phyloP scores from a whole-genome alignment of 345 rosid species.

The Populus pruinosa region DNA sequence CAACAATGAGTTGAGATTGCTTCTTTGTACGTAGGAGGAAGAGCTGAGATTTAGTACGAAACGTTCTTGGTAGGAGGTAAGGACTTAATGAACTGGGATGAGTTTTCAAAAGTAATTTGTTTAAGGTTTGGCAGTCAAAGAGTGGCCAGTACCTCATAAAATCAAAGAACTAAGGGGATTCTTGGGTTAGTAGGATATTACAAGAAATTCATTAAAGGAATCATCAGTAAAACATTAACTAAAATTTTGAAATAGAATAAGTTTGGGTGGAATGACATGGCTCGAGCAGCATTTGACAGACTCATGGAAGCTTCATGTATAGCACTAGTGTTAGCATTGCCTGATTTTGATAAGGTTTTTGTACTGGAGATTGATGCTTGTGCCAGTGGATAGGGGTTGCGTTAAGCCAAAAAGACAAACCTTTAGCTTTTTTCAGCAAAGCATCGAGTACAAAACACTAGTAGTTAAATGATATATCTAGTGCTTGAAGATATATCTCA shows the following conservation, averaged over 20 bases:
- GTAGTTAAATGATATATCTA: no score
- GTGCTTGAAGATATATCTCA: not conserved
- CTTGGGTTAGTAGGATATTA: not conserved
- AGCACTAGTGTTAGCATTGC: not conserved
- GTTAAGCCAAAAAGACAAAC: not conserved
- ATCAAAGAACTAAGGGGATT: not conserved
- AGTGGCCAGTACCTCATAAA: not conserved
- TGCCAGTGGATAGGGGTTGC: not conserved
- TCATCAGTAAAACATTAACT: not conserved
- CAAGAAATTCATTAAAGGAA: not conserved
- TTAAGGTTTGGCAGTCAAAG: not conserved
- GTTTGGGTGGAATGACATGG: not conserved
- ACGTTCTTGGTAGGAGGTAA: no score
- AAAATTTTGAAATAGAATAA: not conserved
- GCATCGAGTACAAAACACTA: not conserved
- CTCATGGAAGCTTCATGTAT: not conserved
- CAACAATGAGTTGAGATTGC: no score
- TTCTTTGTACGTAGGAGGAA: no score
- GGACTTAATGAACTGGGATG: no score
- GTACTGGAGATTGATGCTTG: not conserved
- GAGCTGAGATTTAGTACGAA: no score
- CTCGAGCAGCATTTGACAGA: not conserved
- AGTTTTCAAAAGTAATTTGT: no score
- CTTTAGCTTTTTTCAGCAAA: not conserved
- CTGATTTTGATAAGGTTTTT: not conserved